Percentiles rank a stretch among this genome's conserved stretches.
Conservation (phyloP, 2,329 filamentous ascomycete genomes). For the Pseudohalonectria lignicola region DNA sequence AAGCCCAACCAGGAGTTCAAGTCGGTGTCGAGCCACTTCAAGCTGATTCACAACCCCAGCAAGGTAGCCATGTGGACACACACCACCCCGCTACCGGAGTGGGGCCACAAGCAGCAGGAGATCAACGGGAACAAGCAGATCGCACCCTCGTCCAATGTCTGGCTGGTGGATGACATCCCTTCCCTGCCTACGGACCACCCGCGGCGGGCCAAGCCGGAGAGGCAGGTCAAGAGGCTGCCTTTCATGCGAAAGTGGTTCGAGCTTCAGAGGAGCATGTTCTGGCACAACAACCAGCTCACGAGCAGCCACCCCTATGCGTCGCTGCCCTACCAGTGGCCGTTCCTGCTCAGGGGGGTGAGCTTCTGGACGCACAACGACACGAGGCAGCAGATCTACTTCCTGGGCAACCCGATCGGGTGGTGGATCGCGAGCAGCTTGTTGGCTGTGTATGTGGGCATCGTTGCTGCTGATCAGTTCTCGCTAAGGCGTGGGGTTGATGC, state of each 20-base stretch:
- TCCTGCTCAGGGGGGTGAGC: constrained; percentile 90
- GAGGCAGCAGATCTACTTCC: constrained; percentile 94
- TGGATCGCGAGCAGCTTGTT: constrained; percentile 90
- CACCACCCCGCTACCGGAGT: constrained; percentile 87
- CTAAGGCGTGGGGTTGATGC: constrained; percentile 88
- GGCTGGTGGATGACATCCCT: constrained; percentile 88
- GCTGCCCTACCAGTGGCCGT: constrained; percentile 94
- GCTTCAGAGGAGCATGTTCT: constrained; percentile 96
- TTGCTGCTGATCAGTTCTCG: constrained; percentile 87
- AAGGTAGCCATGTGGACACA: constrained; percentile 99
- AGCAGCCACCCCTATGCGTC: constrained; percentile 95
- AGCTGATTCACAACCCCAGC: constrained; percentile 85
- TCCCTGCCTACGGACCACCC: constrained; percentile 60
- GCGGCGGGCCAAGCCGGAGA: constrained; percentile 64
- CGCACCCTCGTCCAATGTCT: constrained; percentile 80
- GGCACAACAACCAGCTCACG: constrained; percentile 96
- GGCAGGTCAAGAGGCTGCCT: constrained; percentile 70
- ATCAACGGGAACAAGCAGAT: constrained; percentile 99
- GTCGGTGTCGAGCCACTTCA: constrained; percentile 87
- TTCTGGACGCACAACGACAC: constrained; percentile 99
- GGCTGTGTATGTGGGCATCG: constrained; percentile 85
- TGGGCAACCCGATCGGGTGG: constrained; percentile 95
- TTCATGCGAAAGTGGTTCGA: constrained; percentile 95
- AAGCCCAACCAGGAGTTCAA: constrained; percentile 78
- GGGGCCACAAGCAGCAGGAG: constrained; percentile 94